phyloP scores from a whole-genome alignment of 2,329 filamentous ascomycete species.

The Fusarium nematophilum region DNA sequence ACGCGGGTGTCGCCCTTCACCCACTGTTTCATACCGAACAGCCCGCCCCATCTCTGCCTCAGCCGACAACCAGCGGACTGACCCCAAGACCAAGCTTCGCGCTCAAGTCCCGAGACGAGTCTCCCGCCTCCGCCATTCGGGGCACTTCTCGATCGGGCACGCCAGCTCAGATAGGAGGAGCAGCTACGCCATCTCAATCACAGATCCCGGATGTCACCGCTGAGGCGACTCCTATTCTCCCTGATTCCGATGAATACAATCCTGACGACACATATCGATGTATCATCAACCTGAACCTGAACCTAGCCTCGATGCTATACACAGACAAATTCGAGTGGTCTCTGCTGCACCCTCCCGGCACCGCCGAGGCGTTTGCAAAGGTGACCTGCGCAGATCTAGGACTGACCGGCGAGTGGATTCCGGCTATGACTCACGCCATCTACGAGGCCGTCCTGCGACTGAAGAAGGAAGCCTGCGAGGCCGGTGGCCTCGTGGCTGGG shows the following conservation, averaged over 20 bases:
- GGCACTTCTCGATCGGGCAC: conserved; percentile 65
- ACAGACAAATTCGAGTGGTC: conserved; percentile 99
- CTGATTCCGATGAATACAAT: conserved; percentile 79
- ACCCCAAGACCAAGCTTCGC: conserved; percentile 46
- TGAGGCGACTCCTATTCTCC: conserved; percentile 70
- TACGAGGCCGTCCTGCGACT: conserved; percentile 92
- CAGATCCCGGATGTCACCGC: conserved; percentile 71
- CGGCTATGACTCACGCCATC: conserved; percentile 94
- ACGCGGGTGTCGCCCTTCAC: conserved; percentile 92
- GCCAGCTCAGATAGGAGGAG: conserved; percentile 63
- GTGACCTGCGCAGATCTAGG: conserved; percentile 94
- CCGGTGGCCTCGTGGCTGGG: conserved; percentile 83
- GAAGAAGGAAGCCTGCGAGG: conserved; percentile 97
- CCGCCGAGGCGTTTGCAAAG: conserved; percentile 91
- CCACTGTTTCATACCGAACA: conserved; percentile 82
- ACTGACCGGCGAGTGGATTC: conserved; percentile 90
- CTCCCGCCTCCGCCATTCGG: conserved; percentile 50
- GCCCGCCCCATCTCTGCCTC: conserved; percentile 43
- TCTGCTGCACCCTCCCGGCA: conserved; percentile 88
- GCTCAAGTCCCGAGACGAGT: conserved; percentile 53
- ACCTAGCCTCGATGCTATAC: conserved; percentile 90
- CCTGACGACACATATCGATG: conserved; percentile 96
- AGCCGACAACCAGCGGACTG: conserved; percentile 28
- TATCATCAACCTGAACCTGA: conserved; percentile 90
- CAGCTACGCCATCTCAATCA: conserved; percentile 59